These are phyloP conservation scores for Penicillium bovifimosum DNA, from an alignment of 495 filamentous ascomycete genomes.

Conservation along the genomic window DNA sequence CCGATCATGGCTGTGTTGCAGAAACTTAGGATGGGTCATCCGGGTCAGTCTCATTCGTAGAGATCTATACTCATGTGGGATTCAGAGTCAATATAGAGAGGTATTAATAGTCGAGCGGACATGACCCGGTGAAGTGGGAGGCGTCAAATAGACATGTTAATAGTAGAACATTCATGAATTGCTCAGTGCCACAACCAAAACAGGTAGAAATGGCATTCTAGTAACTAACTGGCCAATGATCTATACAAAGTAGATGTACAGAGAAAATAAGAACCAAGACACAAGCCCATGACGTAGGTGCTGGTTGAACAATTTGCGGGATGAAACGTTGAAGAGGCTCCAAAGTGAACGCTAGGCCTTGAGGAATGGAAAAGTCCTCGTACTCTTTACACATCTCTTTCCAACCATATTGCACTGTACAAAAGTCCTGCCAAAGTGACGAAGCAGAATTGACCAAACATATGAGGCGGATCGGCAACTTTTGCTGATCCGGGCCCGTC, in stretches of 20 bases:
- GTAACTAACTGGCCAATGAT: neutral
- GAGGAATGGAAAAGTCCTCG: constrained; percentile 8
- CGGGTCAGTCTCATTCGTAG: neutral
- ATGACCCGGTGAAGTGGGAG: too few species aligned
- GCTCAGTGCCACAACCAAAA: neutral
- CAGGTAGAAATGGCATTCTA: neutral
- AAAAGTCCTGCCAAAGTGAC: constrained; percentile 1
- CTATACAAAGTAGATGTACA: neutral
- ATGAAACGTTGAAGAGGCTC: constrained; percentile 22
- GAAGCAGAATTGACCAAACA: neutral
- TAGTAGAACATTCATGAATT: neutral
- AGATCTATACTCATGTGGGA: too few species aligned
- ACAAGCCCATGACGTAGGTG: neutral
- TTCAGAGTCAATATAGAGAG: too few species aligned
- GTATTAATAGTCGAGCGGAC: too few species aligned
- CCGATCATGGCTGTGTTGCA: neutral
- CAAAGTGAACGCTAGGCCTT: constrained; percentile 14
- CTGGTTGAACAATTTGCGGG: constrained; percentile 4
- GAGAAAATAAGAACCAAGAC: neutral
- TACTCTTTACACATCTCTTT: neutral
- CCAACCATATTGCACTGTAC: too few species aligned
- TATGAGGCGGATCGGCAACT: constrained; percentile 3
- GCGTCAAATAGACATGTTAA: too few species aligned
- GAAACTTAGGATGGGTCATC: constrained; percentile 11
- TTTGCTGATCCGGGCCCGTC: constrained; percentile 19